Conservation (phyloP, 495 filamentous ascomycete species). For the Annulohypoxylon moriforme region DNA sequence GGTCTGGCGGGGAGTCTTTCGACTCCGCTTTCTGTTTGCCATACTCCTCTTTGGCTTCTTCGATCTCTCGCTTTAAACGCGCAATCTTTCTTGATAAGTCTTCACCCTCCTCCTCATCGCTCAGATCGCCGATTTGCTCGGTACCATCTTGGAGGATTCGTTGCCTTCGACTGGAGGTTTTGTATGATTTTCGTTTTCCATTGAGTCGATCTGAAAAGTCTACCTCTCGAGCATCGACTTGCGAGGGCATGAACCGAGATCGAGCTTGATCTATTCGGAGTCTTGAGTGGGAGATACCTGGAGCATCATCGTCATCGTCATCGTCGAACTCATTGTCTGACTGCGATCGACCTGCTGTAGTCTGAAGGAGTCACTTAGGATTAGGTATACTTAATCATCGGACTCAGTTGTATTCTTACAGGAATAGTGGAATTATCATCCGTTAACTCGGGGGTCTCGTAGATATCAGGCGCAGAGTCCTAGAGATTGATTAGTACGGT, state of each 20-base stretch:
- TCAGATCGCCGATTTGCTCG: slow-evolving; percentile 73
- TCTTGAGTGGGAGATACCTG: slow-evolving; percentile 76
- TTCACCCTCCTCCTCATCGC: slow-evolving; percentile 75
- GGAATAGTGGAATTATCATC: slow-evolving; percentile 88
- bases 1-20: slow-evolving; percentile 44
- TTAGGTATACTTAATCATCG: slow-evolving; percentile 11
- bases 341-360: slow-evolving; percentile 71
- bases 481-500: slow-evolving; percentile 48
- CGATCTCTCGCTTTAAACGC: slow-evolving; percentile 78
- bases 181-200: slow-evolving; percentile 83
- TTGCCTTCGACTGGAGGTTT: slow-evolving; percentile 72
- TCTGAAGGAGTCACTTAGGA: slow-evolving; percentile 55
- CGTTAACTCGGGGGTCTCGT: slow-evolving; percentile 91
- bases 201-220: slow-evolving; percentile 87
- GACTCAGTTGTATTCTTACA: slow-evolving; percentile 56
- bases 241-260: slow-evolving; percentile 78
- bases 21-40: slow-evolving; percentile 59
- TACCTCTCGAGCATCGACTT: slow-evolving; percentile 76
- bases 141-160: slow-evolving; percentile 69
- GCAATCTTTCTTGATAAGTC: slow-evolving; percentile 80
- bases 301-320: slow-evolving; percentile 69
- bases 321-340: slow-evolving; percentile 70
- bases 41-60: slow-evolving; percentile 79
- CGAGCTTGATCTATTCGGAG: slow-evolving; percentile 82
- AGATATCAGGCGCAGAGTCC: slow-evolving; percentile 93